Conservation (phyloP, 1,284 basidiomycete genomes). For the Ceratobasidium sp. region DNA sequence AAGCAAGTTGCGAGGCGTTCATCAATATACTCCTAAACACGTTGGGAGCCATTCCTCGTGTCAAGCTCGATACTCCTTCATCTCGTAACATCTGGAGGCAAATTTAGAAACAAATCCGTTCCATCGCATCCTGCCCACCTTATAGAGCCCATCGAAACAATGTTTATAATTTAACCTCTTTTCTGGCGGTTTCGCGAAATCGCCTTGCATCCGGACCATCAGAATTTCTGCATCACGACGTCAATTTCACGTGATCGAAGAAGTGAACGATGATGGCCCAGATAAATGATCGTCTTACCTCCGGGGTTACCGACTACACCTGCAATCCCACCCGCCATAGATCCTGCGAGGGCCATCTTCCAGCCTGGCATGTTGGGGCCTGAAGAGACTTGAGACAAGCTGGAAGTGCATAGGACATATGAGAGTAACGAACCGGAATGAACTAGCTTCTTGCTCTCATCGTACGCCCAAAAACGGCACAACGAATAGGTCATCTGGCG, state of each 20-base stretch:
- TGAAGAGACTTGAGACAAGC: slow-evolving; percentile 42
- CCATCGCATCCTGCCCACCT: slow-evolving; percentile 60
- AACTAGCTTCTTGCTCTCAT: slow-evolving; percentile 86
- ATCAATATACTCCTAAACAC: slow-evolving; percentile 87
- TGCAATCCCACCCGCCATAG: slow-evolving; percentile 87
- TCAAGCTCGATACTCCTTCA: slow-evolving; percentile 81
- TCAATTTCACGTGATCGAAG: slow-evolving; percentile 27
- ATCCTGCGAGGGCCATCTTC: slow-evolving; percentile 84
- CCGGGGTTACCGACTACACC: slow-evolving; percentile 89
- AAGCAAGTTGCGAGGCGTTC: slow-evolving; percentile 92
- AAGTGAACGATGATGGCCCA: slow-evolving; percentile 1
- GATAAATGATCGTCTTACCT: slow-evolving; percentile 48
- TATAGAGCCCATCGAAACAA: slow-evolving; percentile 84
- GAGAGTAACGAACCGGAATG: slow-evolving; percentile 66
- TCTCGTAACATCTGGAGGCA: slow-evolving; percentile 81
- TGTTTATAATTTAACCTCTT: slow-evolving; percentile 89
- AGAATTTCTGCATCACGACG: slow-evolving; percentile 72
- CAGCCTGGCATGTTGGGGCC: slow-evolving; percentile 77
- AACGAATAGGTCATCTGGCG: slow-evolving; percentile 95
- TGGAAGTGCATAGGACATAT: background rate
- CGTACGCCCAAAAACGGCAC: slow-evolving; percentile 94
- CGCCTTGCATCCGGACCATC: slow-evolving; percentile 88
- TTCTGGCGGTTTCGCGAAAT: slow-evolving; percentile 86
- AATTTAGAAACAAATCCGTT: background rate
- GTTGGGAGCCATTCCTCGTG: slow-evolving; percentile 86